Evolutionary conservation across 345 rosid species (phyloP), one percentile per base, ranked within the genome.

Genomic region (Syzygium aromaticum): DNA sequence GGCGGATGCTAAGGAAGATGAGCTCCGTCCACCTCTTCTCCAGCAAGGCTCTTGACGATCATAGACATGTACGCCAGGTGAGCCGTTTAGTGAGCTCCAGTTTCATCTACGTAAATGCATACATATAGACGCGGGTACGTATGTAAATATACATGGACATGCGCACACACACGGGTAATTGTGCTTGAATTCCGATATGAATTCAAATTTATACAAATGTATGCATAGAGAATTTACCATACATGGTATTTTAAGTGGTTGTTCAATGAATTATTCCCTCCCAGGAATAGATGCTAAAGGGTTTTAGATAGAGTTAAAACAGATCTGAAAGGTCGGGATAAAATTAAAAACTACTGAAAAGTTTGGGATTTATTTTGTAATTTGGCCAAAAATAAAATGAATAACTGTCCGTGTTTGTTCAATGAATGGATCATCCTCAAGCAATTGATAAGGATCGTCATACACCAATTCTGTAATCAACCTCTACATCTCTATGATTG

Each of bases 1-100:
- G 99, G 99, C 91, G 99, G 61, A 21, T 95, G 96, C 88, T 97
- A 17, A 83, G 99, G 87, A 97, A 97, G 91, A 95, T 96, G 83
- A 93, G 93, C 88, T 89, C 96, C 86, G 92, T 94, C 85, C 99
- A 97, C 91, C 92, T 97, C 5, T 97, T 97, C 92, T 97, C 99
- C 61, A 92, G 91, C 92, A 97, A 95, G 93, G 98, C 98, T 73
- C 90, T 97, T 87, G 98, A 97, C 51, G 97, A 96, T 67, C 95
- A 90, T 64, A 89, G 94, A 90, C 94, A 92, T 33, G 92, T 97
- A 84, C 95, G 99, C 84, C 93, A 96, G 96, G 99, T 97, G n/a
- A 82, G 27, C 56, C 25, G 21, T 86, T 40, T 4, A 5, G 14
- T 57, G 14, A 57, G 28, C 63, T 25, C 63, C 63, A 57, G 28